Evolutionary conservation across 2,329 filamentous ascomycete species (phyloP).

Genomic region (Xylaria hypoxylon): DNA sequence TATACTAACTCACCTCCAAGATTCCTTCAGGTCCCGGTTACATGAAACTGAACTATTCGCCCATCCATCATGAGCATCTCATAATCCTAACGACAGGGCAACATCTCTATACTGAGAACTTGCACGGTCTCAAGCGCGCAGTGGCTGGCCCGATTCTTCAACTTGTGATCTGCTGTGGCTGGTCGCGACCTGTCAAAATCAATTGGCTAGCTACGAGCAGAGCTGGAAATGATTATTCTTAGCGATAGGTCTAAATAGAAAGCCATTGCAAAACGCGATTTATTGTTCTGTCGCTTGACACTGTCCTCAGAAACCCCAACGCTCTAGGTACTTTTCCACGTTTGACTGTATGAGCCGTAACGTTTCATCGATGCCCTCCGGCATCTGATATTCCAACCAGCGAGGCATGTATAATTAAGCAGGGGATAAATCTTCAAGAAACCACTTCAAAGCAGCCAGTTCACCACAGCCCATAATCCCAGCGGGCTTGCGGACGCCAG

Average conservation of each 20-base stretch:
- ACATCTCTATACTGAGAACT: no score
- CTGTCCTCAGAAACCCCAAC: background rate
- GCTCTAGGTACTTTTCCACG: background rate
- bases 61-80: no score
- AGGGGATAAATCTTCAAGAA: conserved; percentile 2
- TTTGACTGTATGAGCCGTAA: conserved; percentile 1
- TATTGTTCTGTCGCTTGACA: background rate
- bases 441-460: conserved; percentile 7
- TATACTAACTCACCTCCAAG: no score
- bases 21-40: no score
- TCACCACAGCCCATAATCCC: conserved; percentile 1
- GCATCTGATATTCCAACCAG: conserved; percentile 8
- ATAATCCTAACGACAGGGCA: no score
- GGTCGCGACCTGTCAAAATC: no score
- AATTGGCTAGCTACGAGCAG: background rate
- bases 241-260: conserved; percentile 2
- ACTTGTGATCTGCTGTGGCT: no score
- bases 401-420: conserved; percentile 10
- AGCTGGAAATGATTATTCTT: background rate
- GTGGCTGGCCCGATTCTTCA: no score
- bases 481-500: background rate
- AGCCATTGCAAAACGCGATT: background rate
- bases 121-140: no score
- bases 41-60: no score
- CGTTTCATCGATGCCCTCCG: conserved; percentile 5